A percentile compares a stretch with the other conserved stretches of the same genome.
Conservation (phyloP, 148 eudicot species). For the Camellia lanceoleosa region DNA sequence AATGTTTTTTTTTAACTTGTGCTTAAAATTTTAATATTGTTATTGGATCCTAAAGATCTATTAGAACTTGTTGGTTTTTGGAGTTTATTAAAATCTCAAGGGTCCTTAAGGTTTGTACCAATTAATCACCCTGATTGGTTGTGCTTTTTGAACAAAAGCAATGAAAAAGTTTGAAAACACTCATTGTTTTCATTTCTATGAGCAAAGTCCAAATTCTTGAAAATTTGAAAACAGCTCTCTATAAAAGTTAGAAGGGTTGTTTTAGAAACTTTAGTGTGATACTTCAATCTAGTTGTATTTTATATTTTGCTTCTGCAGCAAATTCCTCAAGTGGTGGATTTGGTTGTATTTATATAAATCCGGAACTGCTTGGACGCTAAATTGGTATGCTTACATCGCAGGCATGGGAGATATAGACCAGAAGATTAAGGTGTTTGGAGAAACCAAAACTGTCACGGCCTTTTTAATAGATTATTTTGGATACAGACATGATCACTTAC, state of each 20-base stretch:
- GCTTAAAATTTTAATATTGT: not conserved
- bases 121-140: no score
- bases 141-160: no score
- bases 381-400: slow-evolving; percentile 64
- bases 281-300: not conserved
- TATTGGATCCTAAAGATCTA: no score
- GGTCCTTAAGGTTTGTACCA: no score
- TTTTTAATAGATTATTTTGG: slow-evolving; percentile 68
- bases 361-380: slow-evolving; percentile 68
- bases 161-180: no score
- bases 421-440: slow-evolving; percentile 42
- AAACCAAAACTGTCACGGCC: slow-evolving; percentile 34
- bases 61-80: no score
- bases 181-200: no score
- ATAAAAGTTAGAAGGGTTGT: no score
- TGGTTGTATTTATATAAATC: slow-evolving; percentile 67
- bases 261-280: not conserved
- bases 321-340: slow-evolving; percentile 75
- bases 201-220: no score
- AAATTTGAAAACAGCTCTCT: no score
- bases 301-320: slow-evolving; percentile 35
- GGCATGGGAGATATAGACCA: slow-evolving; percentile 59
- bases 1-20: no score
- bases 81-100: no score
- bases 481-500: slow-evolving; percentile 44